Conservation (phyloP, 2,329 filamentous ascomycete genomes). For the Beauveria pseudobassiana region DNA sequence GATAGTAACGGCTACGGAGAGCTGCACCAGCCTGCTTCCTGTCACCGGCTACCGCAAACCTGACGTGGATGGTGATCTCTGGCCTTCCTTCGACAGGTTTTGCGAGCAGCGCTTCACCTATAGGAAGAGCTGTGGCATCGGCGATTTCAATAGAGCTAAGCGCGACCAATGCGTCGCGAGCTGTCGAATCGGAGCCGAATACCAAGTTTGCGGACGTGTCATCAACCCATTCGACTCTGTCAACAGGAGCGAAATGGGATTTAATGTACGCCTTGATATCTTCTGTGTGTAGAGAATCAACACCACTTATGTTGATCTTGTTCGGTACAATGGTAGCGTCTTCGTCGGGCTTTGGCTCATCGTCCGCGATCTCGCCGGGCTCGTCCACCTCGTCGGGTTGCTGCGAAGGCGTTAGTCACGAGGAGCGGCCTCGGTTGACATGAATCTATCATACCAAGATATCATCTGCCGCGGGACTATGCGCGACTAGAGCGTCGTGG, state of each 20-base stretch:
- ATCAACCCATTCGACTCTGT: constrained; percentile 86
- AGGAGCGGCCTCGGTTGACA: neutral
- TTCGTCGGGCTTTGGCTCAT: constrained; percentile 19
- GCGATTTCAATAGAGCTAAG: constrained; percentile 45
- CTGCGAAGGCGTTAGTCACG: constrained; percentile 16
- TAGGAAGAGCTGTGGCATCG: constrained; percentile 47
- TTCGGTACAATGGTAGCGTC: constrained; percentile 25
- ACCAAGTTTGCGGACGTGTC: constrained; percentile 84
- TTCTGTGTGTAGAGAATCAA: constrained; percentile 72
- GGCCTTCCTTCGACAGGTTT: constrained; percentile 63
- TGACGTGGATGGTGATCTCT: constrained; percentile 61
- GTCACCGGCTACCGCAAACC: constrained; percentile 66
- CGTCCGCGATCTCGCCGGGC: constrained; percentile 30
- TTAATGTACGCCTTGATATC: constrained; percentile 70
- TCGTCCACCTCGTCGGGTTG: constrained; percentile 30
- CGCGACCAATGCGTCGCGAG: constrained; percentile 46
- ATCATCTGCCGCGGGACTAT: constrained; percentile 26
- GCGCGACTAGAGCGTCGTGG: constrained; percentile 20
- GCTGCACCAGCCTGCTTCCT: constrained; percentile 74
- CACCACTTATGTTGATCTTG: constrained; percentile 77
- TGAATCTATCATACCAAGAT: constrained; percentile 26
- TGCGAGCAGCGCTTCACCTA: constrained; percentile 59
- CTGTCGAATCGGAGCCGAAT: constrained; percentile 51
- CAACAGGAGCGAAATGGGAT: constrained; percentile 55
- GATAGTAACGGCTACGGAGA: constrained; percentile 80